These are phyloP conservation scores for Verticillium dahliae DNA, from an alignment of 2,329 filamentous ascomycete species.

Conservation along the genomic window DNA sequence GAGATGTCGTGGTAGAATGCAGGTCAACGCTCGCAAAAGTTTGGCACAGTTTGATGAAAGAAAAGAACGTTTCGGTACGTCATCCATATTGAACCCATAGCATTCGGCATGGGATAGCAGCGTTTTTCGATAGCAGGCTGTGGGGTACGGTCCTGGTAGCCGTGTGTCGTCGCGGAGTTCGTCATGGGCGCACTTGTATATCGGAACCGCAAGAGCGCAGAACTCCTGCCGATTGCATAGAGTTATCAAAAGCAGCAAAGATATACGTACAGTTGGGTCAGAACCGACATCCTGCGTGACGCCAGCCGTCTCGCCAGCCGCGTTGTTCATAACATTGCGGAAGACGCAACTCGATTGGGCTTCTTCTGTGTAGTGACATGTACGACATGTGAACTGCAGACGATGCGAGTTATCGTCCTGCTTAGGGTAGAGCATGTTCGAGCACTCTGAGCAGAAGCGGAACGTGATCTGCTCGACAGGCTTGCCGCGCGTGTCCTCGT, in stretches of 20 bases:
- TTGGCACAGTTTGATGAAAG: too few relatives aligned
- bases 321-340: constrained; percentile 87
- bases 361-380: constrained; percentile 84
- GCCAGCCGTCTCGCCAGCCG: constrained; percentile 89
- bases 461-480: constrained; percentile 82
- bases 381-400: constrained; percentile 92
- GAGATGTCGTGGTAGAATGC: too few relatives aligned
- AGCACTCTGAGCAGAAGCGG: constrained; percentile 97
- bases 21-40: too few relatives aligned
- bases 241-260: constrained; percentile 17
- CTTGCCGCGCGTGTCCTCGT: constrained; percentile 34
- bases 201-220: background rate
- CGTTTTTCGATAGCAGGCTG: too few relatives aligned
- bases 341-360: constrained; percentile 89
- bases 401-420: constrained; percentile 80
- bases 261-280: constrained; percentile 91
- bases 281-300: constrained; percentile 95
- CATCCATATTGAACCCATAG: too few relatives aligned
- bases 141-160: too few relatives aligned
- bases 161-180: too few relatives aligned
- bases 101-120: too few relatives aligned
- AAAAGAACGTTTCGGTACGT: too few relatives aligned
- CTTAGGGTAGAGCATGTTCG: constrained; percentile 96
- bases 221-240: constrained; percentile 38
- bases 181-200: background rate